A percentile compares a stretch with the other conserved stretches of the same genome.
These are phyloP conservation scores for Camellia granthamiana DNA, from an alignment of 148 eudicot species.

Conservation along the genomic window DNA sequence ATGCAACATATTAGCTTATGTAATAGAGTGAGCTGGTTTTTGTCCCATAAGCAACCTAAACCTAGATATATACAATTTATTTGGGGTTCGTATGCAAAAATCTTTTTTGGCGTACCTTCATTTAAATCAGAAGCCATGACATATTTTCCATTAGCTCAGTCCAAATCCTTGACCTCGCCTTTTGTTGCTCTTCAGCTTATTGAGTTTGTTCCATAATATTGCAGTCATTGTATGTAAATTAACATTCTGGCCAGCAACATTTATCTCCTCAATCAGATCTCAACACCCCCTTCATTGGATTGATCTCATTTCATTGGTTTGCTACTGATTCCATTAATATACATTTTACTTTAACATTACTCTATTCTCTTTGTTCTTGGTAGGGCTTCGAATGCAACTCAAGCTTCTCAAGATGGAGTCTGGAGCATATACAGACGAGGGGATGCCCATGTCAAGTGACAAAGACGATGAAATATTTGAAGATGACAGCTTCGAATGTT, in stretches of 20 bases:
- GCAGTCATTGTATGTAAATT: background rate
- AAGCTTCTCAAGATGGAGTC: constrained; percentile 82
- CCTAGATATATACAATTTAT: background rate
- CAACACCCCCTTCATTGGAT: background rate
- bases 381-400: constrained; percentile 81
- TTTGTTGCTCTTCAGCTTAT: background rate
- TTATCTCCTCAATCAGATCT: background rate
- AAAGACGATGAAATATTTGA: constrained; percentile 31
- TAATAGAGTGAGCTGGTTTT: no score
- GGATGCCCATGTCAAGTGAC: constrained; percentile 39
- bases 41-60: constrained; percentile 1
- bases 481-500: constrained; percentile 53
- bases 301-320: background rate
- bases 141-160: background rate
- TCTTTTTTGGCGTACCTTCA: no score
- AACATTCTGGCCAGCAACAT: background rate
- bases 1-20: no score
- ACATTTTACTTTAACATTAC: background rate
- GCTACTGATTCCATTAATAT: background rate
- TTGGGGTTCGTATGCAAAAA: background rate
- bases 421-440: constrained; percentile 34
- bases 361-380: background rate
- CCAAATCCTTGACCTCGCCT: background rate
- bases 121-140: no score
- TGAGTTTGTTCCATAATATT: background rate